These are phyloP conservation scores for Schizosaccharomyces japonicus DNA, from an alignment of 805 yeast genomes.

Conservation along the genomic window DNA sequence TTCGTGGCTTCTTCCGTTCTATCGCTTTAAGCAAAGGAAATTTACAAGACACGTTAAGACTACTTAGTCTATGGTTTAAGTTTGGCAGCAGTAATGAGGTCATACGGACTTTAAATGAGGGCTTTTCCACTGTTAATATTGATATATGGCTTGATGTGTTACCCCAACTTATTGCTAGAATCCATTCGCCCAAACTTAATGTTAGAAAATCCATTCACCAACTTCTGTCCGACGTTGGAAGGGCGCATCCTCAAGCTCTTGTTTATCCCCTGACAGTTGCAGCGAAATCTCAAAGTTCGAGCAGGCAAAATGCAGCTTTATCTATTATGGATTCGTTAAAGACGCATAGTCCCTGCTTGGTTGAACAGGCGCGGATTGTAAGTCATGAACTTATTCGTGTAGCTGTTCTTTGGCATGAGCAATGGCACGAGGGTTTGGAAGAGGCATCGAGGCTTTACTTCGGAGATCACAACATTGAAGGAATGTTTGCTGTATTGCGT, in stretches of 20 bases:
- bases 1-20: slow-evolving; percentile 85
- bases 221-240: slow-evolving; percentile 64
- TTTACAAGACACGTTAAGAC: slow-evolving; percentile 72
- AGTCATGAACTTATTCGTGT: slow-evolving; percentile 80
- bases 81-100: slow-evolving; percentile 89
- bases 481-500: slow-evolving; percentile 75
- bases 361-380: slow-evolving; percentile 83
- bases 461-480: slow-evolving; percentile 83
- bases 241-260: slow-evolving; percentile 90
- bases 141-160: slow-evolving; percentile 90
- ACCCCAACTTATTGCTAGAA: slow-evolving; percentile 86
- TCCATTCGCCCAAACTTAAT: slow-evolving; percentile 76
- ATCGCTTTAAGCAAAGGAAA: slow-evolving; percentile 67
- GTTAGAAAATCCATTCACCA: slow-evolving; percentile 65
- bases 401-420: slow-evolving; percentile 91
- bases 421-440: slow-evolving; percentile 93
- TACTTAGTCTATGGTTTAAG: slow-evolving; percentile 82
- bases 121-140: slow-evolving; percentile 65
- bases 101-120: slow-evolving; percentile 70
- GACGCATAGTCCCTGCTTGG: slow-evolving; percentile 58
- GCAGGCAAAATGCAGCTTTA: slow-evolving; percentile 74
- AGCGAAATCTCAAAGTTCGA: slow-evolving; percentile 72
- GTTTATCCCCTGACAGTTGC: slow-evolving; percentile 92
- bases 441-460: slow-evolving; percentile 85
- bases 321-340: slow-evolving; percentile 83